A percentile compares a stretch with the other conserved stretches of the same genome.
Conservation (phyloP, 2,329 filamentous ascomycete species). For the Xylaria sp. region DNA sequence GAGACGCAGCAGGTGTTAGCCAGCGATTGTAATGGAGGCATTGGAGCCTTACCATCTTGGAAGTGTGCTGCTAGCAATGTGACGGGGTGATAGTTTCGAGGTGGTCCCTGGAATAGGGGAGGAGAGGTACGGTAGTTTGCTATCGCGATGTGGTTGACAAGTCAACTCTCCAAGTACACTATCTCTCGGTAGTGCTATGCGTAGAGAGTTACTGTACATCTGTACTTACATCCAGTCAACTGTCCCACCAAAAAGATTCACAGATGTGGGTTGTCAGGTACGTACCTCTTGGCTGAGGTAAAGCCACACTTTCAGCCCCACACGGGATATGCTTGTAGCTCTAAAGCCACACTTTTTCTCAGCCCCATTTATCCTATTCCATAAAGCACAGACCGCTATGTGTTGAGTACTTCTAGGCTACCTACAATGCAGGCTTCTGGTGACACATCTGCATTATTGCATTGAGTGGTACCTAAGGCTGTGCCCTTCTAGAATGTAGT, state of each 20-base stretch:
- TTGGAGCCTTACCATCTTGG: constrained; percentile 45
- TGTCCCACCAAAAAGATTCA: constrained; percentile 37
- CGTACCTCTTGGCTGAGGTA: not conserved
- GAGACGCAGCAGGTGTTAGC: constrained; percentile 40
- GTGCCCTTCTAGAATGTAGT: not conserved
- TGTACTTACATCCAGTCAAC: constrained; percentile 24
- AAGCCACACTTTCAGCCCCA: constrained; percentile 23
- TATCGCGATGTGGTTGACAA: constrained; percentile 17
- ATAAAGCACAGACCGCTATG: not conserved
- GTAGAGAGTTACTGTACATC: not conserved
- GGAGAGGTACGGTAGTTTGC: constrained; percentile 7
- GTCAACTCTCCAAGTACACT: constrained; percentile 2
- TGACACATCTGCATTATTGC: no score
- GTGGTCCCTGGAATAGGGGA: constrained; percentile 9
- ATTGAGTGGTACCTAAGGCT: no score
- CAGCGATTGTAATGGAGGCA: constrained; percentile 18
- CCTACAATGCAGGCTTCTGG: no score
- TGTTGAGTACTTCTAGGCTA: not conserved
- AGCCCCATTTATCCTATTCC: no score
- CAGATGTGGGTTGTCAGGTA: not conserved
- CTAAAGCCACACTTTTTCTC: not conserved
- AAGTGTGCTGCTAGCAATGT: not conserved
- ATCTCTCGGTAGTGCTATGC: no score
- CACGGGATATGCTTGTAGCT: not conserved
- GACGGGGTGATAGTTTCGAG: constrained; percentile 8